phyloP scores from a whole-genome alignment of 108 stramenopile genomes.

The Licmophora abbreviata region DNA sequence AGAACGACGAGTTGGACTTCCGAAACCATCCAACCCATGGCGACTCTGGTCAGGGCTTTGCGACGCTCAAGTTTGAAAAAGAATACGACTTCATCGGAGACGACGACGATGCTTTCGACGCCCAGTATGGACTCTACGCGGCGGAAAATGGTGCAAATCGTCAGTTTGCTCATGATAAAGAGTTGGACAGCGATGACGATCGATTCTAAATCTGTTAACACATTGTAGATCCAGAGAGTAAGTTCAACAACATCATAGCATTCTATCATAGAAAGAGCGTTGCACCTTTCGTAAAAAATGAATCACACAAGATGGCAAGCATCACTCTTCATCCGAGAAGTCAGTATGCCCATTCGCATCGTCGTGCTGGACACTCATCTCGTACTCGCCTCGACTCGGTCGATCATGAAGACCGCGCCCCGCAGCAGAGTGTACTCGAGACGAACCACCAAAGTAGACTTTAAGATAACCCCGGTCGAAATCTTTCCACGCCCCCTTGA shows the following conservation, averaged over 20 bases:
- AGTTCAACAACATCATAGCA: too few species aligned
- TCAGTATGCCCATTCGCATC: too few species aligned
- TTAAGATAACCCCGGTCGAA: slow-evolving; percentile 58
- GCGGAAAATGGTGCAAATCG: neutral
- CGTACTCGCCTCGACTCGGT: slow-evolving; percentile 6
- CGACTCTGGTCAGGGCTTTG: too few species aligned
- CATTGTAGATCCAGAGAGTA: too few species aligned
- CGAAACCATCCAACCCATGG: neutral
- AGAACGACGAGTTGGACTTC: neutral
- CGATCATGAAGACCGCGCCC: slow-evolving; percentile 4
- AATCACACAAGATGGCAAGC: too few species aligned
- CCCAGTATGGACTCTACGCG: slow-evolving; percentile 4
- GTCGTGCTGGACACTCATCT: too few species aligned
- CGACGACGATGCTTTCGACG: neutral
- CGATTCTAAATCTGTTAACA: too few species aligned
- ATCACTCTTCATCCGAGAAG: too few species aligned
- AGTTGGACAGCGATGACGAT: neutral
- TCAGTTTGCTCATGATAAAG: neutral
- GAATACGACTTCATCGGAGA: too few species aligned
- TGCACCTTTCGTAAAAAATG: too few species aligned
- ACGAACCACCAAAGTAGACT: slow-evolving; percentile 51
- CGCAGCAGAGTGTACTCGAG: slow-evolving; percentile 2
- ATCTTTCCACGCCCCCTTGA: slow-evolving; percentile 45
- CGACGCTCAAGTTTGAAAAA: too few species aligned
- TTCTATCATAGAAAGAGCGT: too few species aligned